Evolutionary conservation across 768 basidiomycete genomes (phyloP), one percentile per base, ranked within the genome.

Genomic region (Collybiopsis confluens): DNA sequence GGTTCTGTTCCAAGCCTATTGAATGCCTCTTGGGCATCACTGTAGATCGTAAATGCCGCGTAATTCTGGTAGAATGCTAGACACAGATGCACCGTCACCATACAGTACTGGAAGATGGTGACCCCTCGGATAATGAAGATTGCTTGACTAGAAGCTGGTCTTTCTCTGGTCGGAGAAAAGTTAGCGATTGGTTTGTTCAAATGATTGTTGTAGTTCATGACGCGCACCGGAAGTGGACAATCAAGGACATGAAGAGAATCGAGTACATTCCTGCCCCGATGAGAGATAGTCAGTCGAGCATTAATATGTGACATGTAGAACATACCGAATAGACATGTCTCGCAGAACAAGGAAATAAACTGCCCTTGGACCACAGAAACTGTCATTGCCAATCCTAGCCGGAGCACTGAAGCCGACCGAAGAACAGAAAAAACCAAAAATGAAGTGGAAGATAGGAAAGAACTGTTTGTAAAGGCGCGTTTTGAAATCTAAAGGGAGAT

Each of bases 51-150:
- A 23, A 52, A 52, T 26, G 50, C 50, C 40, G 42, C 16, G 24
- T 30, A 52, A 15, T 52, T 52, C 38, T 52, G 50, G 16, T 28
- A 52, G 26, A 52, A 52, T 23, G 50, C 50, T 16, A 52, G 50
- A 13, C 33, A 41, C 42, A 52, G 40, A 24, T 52, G 50, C 21
- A 44, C 42, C 38, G 50, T 42, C 24, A 44, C 50, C 50, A 52
- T 52, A 9, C 28, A 30, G 18, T 46, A 46, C 33, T 46, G 45
- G 15, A 46, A 46, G 30, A 46, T 46, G 11, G 26, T 46, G 9
- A 46, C n/a, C 10, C 16, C 45, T 18, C 45, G 45, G 16, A 46
- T 46, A 20, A 27, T 28, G 13, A 18, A 18, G 16, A 46, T 30
- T n/a, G 45, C 16, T 18, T 28, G 30, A 11, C 45, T 46, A 28